phyloP scores from a whole-genome alignment of 495 filamentous ascomycete species.

The Xanthoparmelia taractica region DNA sequence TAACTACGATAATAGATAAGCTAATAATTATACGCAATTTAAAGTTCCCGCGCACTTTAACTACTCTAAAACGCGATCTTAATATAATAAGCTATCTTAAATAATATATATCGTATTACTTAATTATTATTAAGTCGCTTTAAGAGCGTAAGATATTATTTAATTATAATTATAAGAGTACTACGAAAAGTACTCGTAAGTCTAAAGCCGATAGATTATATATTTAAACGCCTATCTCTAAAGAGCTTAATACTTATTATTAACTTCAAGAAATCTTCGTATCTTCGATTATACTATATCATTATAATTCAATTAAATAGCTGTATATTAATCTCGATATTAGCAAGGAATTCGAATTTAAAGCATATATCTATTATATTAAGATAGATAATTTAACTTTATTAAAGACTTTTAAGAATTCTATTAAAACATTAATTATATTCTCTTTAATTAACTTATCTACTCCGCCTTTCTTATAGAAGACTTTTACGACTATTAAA shows the following conservation, averaged over 20 bases:
- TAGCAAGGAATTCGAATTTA: neutral
- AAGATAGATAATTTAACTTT: neutral
- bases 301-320: neutral
- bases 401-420: neutral
- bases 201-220: neutral
- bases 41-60: neutral
- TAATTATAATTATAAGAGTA: neutral
- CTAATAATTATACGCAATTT: neutral
- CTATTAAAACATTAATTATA: neutral
- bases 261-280: neutral
- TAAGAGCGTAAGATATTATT: neutral
- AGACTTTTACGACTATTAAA: neutral
- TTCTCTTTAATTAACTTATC: too few species aligned
- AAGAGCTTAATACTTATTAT: neutral
- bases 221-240: neutral
- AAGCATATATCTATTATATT: slow-evolving; percentile 1
- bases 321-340: neutral
- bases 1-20: neutral
- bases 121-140: neutral
- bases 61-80: neutral
- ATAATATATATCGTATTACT: neutral
- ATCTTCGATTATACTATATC: too few species aligned
- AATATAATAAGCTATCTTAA: neutral
- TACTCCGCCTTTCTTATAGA: too few species aligned
- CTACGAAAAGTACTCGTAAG: neutral